Evolutionary conservation across 768 basidiomycete species (phyloP).

Genomic region (Daedalea quercina): DNA sequence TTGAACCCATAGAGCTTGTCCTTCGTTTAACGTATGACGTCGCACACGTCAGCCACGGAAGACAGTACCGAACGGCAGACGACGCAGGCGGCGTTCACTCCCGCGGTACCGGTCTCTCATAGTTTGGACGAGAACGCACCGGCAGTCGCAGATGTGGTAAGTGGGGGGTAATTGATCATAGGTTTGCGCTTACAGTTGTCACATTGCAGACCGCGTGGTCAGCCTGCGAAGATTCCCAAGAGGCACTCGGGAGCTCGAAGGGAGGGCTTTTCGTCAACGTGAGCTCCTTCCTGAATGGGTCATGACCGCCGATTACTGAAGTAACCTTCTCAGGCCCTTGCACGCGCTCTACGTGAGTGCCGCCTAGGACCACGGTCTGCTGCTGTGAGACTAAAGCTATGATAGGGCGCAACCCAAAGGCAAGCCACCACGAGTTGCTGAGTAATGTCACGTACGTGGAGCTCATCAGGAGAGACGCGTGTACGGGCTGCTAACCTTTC

Average conservation of each 20-base stretch:
- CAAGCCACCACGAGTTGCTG: conserved; percentile 8
- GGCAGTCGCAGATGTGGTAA: not conserved
- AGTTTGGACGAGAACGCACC: not conserved
- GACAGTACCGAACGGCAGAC: not conserved
- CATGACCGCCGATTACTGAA: not conserved
- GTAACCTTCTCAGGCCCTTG: conserved; percentile 9
- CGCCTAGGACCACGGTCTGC: too few species aligned
- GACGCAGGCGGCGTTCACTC: not conserved
- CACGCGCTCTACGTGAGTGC: conserved; percentile 10
- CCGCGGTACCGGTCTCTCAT: conserved; percentile 1
- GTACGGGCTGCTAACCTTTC: not conserved
- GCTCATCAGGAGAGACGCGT: not conserved
- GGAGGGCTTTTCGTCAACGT: conserved; percentile 17
- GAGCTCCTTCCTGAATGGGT: not conserved
- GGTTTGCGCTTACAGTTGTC: not conserved
- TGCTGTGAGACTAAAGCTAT: not conserved
- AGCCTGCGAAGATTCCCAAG: conserved; percentile 17
- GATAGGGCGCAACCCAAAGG: conserved; percentile 7
- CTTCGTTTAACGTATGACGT: too few species aligned
- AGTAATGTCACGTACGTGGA: conserved; percentile 7
- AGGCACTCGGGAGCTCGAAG: conserved; percentile 5
- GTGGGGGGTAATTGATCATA: not conserved
- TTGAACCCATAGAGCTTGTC: not conserved
- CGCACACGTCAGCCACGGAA: not conserved
- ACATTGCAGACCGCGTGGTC: conserved; percentile 15